phyloP scores from a whole-genome alignment of 257 asterid genomes.

The Gentiana dahurica region DNA sequence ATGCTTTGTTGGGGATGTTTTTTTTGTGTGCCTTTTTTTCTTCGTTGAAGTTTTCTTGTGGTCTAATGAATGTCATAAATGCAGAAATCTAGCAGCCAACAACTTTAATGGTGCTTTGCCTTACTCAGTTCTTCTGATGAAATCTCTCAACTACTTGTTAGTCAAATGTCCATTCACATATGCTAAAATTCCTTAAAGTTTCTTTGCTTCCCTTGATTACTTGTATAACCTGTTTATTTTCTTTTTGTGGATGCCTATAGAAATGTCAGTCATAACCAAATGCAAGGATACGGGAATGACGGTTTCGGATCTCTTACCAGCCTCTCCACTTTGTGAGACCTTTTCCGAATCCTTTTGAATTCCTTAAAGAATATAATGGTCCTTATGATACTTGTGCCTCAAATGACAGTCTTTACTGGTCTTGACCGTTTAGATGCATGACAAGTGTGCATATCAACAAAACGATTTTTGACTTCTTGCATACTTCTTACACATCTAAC shows the following conservation, averaged over 20 bases:
- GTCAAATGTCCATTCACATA: slow-evolving; percentile 17
- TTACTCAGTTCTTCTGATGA: slow-evolving; percentile 61
- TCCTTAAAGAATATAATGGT: background rate
- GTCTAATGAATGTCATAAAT: slow-evolving; percentile 7
- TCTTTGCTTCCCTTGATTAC: background rate
- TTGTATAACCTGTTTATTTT: background rate
- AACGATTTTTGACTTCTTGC: too few species aligned
- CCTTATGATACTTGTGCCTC: too few species aligned
- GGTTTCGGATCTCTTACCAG: slow-evolving; percentile 42
- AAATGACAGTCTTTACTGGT: too few species aligned
- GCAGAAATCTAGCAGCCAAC: slow-evolving; percentile 72
- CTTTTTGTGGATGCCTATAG: slow-evolving; percentile 27
- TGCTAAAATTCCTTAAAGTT: background rate
- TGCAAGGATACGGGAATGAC: slow-evolving; percentile 50
- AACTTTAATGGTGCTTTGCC: slow-evolving; percentile 65
- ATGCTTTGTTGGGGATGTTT: slow-evolving; percentile 22
- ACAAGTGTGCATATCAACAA: too few species aligned
- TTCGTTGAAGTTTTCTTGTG: slow-evolving; percentile 2
- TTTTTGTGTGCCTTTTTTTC: background rate
- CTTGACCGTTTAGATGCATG: too few species aligned
- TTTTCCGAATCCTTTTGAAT: slow-evolving; percentile 9
- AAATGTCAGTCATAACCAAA: slow-evolving; percentile 60
- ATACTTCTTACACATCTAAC: too few species aligned
- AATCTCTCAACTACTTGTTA: slow-evolving; percentile 59
- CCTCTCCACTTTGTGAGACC: slow-evolving; percentile 68